Conservation (phyloP, 2,329 filamentous ascomycete genomes). For the Blastomyces gilchristii region DNA sequence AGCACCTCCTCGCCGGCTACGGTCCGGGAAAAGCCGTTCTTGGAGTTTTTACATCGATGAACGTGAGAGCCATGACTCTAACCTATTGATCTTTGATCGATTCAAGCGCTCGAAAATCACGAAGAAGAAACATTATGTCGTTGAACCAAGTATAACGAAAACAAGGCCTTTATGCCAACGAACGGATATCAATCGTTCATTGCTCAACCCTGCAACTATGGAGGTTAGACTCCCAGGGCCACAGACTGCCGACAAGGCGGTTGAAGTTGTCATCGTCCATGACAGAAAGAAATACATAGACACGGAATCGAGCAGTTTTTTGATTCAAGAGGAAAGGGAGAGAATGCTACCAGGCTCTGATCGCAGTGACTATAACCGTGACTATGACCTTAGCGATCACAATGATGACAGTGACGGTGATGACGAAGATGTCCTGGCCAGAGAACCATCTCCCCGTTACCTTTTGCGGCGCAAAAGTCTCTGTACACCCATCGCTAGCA, state of each 20-base stretch:
- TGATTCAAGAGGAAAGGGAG: neutral
- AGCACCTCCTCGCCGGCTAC: conserved; percentile 1
- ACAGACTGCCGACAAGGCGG: neutral
- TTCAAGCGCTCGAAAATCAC: neutral
- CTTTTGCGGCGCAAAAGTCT: neutral
- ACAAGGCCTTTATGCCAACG: neutral
- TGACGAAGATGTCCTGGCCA: conserved; percentile 5
- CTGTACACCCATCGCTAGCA: neutral
- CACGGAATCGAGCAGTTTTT: neutral
- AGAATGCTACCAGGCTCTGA: neutral
- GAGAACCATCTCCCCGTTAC: neutral
- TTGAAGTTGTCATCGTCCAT: neutral
- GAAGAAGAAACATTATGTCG: neutral
- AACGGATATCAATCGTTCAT: neutral
- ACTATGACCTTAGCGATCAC: neutral
- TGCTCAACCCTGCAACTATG: neutral
- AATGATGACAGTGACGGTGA: neutral
- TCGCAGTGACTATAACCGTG: neutral
- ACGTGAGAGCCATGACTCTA: neutral
- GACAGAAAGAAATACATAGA: neutral
- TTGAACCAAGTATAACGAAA: too few relatives aligned
- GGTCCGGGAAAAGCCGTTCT: neutral
- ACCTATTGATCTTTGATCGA: neutral
- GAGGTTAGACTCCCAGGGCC: neutral
- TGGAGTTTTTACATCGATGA: neutral